Base-by-base conservation (phyloP, 768 basidiomycete species). In the Mycena rebaudengoi region DNA sequence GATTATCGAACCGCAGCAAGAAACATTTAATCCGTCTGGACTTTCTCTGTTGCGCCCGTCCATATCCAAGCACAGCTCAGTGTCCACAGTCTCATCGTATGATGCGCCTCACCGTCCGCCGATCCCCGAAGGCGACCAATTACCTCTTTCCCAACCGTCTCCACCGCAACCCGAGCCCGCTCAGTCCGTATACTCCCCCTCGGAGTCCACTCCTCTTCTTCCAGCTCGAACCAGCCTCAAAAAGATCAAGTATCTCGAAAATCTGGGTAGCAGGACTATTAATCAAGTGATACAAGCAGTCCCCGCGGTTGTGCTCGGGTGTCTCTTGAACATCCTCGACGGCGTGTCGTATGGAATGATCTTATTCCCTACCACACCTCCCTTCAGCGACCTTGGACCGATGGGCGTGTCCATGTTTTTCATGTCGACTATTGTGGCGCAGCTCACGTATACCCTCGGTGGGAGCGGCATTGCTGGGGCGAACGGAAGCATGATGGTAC, bases 301-400 rank as follows among this genome's bases (percentile, higher is more conserved):
- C n/a, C 96, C 96, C 1, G 92, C 95, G 0, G 94, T 96, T 4
- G 72, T 95, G 16, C 81, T 98, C 23, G 97, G 96, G 7, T 85
- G 87, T 67, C 75, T 98, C 35, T 79, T 99, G 60, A 99, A 98
- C 70, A 85, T 98, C 43, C 82, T 99, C 32, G 97, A 99, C 72
- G 98, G 96, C 11, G 89, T 99, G 53, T 94, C 92, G 43, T 98
- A 99, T 77, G 97, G 97, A 7, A 95, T 98, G 94, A 95, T 95
- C 74, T 90, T 95, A 57, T 99, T 98, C 74, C 98, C 98, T 3
- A 88, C 91, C 0, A 85, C 88, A 10, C 87, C 91, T 2, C 82
- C 92, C 4, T 98, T 99, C 74, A 77, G 85, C 12, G 86, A 86
- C 54, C 87, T 97, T 18, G 96, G 95, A 1, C 87, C 92, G 0